Evolutionary conservation across 1,139 yeast genomes (phyloP).

Genomic region (Kluyveromyces sp.): DNA sequence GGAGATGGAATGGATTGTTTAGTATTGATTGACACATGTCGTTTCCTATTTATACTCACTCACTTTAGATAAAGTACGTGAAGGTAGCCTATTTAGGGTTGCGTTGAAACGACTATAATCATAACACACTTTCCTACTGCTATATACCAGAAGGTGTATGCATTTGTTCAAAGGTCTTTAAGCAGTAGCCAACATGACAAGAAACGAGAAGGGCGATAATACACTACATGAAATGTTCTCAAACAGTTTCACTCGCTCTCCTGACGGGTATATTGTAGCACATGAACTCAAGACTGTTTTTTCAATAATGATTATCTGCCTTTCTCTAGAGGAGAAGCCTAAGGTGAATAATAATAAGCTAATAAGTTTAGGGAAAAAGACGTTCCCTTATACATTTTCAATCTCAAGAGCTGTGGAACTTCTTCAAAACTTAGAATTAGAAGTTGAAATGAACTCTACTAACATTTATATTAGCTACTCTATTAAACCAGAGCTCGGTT

Average conservation of each 20-base stretch:
- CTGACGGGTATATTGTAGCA: conserved; percentile 45
- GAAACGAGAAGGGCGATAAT: neutral
- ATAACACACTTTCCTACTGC: no score
- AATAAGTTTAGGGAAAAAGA: conserved; percentile 19
- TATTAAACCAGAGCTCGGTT: conserved; percentile 47
- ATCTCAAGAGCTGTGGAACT: conserved; percentile 43
- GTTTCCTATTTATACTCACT: no score
- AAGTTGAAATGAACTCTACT: conserved; percentile 43
- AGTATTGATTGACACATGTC: no score
- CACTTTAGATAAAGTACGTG: no score
- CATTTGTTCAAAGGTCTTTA: neutral
- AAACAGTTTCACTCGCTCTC: conserved; percentile 40
- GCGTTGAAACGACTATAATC: no score
- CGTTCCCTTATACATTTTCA: conserved; percentile 48
- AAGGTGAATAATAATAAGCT: conserved; percentile 16
- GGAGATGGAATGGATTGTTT: no score
- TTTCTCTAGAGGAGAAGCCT: conserved; percentile 35
- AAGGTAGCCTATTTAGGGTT: no score
- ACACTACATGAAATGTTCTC: conserved; percentile 40
- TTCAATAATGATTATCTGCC: conserved; percentile 43
- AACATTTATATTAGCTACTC: conserved; percentile 54
- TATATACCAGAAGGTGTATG: conserved; percentile 4
- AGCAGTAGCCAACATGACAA: no score
- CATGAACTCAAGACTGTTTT: conserved; percentile 53
- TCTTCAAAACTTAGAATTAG: conserved; percentile 45